These are phyloP conservation scores for Naematelia encephala DNA, from an alignment of 768 basidiomycete genomes.

Conservation along the genomic window DNA sequence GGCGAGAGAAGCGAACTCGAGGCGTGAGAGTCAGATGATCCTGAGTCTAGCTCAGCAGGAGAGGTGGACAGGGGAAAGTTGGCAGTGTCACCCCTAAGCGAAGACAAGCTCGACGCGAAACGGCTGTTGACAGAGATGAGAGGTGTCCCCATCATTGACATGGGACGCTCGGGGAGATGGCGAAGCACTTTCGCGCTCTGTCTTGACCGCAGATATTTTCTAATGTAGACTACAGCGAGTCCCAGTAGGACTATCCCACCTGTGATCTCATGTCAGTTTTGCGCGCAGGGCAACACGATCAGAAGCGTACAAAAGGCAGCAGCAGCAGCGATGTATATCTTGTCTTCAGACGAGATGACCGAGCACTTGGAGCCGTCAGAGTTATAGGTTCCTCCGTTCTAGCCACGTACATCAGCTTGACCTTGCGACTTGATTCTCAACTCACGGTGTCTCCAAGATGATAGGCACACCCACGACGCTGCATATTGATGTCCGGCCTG, in stretches of 20 bases:
- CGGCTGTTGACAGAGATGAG: constrained; percentile 6
- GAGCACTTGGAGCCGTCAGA: constrained; percentile 23
- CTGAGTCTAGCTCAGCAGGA: constrained; percentile 9
- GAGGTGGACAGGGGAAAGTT: constrained; percentile 11
- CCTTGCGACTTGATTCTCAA: background rate
- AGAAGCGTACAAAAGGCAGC: constrained; percentile 20
- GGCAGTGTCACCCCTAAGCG: background rate
- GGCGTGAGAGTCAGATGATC: background rate
- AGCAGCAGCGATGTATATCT: constrained; percentile 20
- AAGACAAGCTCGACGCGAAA: background rate
- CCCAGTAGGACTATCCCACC: constrained; percentile 15
- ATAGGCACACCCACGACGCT: constrained; percentile 14
- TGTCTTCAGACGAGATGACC: constrained; percentile 19
- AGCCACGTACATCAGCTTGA: background rate
- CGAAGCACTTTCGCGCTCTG: constrained; percentile 3
- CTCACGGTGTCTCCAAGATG: constrained; percentile 19
- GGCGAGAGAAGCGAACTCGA: constrained; percentile 31
- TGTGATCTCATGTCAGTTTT: background rate
- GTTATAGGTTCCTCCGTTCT: constrained; percentile 26
- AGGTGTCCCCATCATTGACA: constrained; percentile 23
- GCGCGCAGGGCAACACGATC: background rate
- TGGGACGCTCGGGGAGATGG: constrained; percentile 8
- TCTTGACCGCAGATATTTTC: constrained; percentile 1
- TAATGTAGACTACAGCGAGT: constrained; percentile 12
- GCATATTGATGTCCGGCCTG: background rate